Percentiles rank a stretch among this genome's conserved stretches.
Evolutionary conservation across 2,329 filamentous ascomycete species (phyloP).

Genomic region (Trichoderma cornu-damae): DNA sequence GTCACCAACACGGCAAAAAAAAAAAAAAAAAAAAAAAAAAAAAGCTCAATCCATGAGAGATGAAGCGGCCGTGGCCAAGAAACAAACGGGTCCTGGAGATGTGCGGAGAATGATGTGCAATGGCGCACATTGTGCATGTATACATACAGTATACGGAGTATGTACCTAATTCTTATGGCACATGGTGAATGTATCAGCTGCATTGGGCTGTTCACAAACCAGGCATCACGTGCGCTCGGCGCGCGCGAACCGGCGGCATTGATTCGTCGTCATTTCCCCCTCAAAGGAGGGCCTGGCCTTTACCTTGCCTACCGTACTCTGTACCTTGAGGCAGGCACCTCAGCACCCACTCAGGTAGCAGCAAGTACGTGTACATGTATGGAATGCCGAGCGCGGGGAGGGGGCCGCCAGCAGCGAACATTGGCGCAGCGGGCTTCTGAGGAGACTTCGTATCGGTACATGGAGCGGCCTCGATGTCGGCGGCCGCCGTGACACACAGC

Average conservation of each 20-base stretch:
- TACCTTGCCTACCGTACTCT: too few relatives aligned
- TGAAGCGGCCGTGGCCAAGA: background rate
- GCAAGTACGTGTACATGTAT: background rate
- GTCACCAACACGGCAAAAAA: too few relatives aligned
- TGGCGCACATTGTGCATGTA: background rate
- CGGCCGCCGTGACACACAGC: too few relatives aligned
- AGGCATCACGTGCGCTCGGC: slow-evolving; percentile 7
- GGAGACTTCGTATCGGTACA: too few relatives aligned
- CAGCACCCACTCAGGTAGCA: too few relatives aligned
- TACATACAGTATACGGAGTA: too few relatives aligned
- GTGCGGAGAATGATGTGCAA: background rate
- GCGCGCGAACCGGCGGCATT: slow-evolving; percentile 5
- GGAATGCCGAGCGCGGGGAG: background rate
- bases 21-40: too few relatives aligned
- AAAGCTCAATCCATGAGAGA: too few relatives aligned
- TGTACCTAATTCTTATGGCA: background rate
- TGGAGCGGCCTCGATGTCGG: too few relatives aligned
- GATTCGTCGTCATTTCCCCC: background rate
- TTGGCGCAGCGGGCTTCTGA: background rate
- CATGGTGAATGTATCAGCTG: background rate
- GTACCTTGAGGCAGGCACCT: too few relatives aligned
- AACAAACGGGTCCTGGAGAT: background rate
- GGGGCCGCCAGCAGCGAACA: background rate
- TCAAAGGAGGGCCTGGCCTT: too few relatives aligned
- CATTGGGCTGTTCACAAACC: slow-evolving; percentile 6